A percentile compares a stretch with the other conserved stretches of the same genome.
phyloP scores from a whole-genome alignment of 768 basidiomycete genomes.

The Pleurotus giganteus region DNA sequence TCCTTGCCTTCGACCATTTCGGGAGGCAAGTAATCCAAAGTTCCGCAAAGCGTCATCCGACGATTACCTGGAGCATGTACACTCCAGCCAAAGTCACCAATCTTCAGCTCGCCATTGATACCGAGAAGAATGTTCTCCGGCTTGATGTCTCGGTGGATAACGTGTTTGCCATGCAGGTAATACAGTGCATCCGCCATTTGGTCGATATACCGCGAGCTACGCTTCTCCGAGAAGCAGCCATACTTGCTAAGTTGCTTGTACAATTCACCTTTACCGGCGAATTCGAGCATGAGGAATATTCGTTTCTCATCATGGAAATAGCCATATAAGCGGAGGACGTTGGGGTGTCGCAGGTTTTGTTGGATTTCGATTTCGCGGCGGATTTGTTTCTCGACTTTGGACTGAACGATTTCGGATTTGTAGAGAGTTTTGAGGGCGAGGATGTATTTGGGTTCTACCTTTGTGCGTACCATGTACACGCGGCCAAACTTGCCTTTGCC shows the following conservation, averaged over 20 bases:
- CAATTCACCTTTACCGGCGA: slow-evolving; percentile 94
- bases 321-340: slow-evolving; percentile 91
- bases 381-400: slow-evolving; percentile 94
- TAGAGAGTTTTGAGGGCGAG: slow-evolving; percentile 96
- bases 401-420: slow-evolving; percentile 92
- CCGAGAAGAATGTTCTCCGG: slow-evolving; percentile 96
- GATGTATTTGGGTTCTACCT: slow-evolving; percentile 84
- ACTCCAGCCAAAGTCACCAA: slow-evolving; percentile 98
- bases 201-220: slow-evolving; percentile 87
- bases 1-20: slow-evolving; percentile 97
- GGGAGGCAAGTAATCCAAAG: slow-evolving; percentile 94
- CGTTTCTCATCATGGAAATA: slow-evolving; percentile 98
- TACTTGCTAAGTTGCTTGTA: slow-evolving; percentile 92
- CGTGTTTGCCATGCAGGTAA: slow-evolving; percentile 93
- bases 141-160: slow-evolving; percentile 99
- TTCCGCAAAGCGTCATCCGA: slow-evolving; percentile 90
- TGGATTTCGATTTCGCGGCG: slow-evolving; percentile 98
- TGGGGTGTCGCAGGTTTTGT: slow-evolving; percentile 91
- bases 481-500: slow-evolving; percentile 99
- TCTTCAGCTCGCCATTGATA: slow-evolving; percentile 95
- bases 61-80: slow-evolving; percentile 93
- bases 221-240: slow-evolving; percentile 84
- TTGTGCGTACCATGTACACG: slow-evolving; percentile 98
- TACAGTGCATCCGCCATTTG: slow-evolving; percentile 96
- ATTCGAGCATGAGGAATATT: slow-evolving; percentile 98